A percentile compares a stretch with the other conserved stretches of the same genome.
These are phyloP conservation scores for Melanomma pulvis-pyrius DNA, from an alignment of 495 filamentous ascomycete species.

Conservation along the genomic window DNA sequence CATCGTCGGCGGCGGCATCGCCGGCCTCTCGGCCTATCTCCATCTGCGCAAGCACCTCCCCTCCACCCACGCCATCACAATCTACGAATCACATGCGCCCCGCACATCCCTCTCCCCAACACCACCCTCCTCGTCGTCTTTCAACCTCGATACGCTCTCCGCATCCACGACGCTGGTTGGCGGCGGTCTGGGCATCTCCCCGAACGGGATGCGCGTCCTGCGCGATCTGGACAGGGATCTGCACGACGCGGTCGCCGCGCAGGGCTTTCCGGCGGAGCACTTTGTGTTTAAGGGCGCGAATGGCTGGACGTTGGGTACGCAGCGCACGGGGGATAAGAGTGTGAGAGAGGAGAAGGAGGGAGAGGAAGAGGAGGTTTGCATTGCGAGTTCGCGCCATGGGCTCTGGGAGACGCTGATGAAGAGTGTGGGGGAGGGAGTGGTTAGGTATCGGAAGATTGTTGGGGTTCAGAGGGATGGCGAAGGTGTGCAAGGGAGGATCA, in stretches of 20 bases:
- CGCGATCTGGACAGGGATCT: conserved; percentile 48
- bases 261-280: conserved; percentile 47
- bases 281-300: conserved; percentile 48
- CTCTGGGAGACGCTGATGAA: conserved; percentile 32
- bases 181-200: conserved; percentile 54
- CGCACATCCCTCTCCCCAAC: conserved; percentile 31
- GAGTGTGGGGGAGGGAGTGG: conserved; percentile 25
- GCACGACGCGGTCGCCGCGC: conserved; percentile 43
- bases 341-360: conserved; percentile 2
- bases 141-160: conserved; percentile 14
- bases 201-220: conserved; percentile 56
- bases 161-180: conserved; percentile 50
- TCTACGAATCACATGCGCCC: conserved; percentile 51
- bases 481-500: background rate
- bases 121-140: background rate
- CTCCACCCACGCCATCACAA: conserved; percentile 40
- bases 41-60: conserved; percentile 53
- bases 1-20: conserved; percentile 58
- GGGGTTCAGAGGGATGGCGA: conserved; percentile 9
- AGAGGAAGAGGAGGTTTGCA: conserved; percentile 19
- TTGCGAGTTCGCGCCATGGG: conserved; percentile 27
- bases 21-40: conserved; percentile 55
- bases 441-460: conserved; percentile 27
- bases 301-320: conserved; percentile 40
- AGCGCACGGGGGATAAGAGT: conserved; percentile 3